These are phyloP conservation scores for Talaromyces funiculosus DNA, from an alignment of 2,329 filamentous ascomycete species.

Conservation along the genomic window DNA sequence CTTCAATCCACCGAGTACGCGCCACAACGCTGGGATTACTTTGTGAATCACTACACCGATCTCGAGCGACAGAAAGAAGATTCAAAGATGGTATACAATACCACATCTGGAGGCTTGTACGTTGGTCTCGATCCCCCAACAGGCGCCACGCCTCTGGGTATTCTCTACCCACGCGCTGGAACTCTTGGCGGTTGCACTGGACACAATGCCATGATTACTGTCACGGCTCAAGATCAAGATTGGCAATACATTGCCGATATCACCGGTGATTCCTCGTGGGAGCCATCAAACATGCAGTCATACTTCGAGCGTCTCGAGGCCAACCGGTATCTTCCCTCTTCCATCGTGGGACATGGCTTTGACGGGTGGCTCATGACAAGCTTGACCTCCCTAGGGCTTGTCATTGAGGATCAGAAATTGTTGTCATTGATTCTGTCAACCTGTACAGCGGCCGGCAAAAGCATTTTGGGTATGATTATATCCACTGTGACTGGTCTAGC, in stretches of 20 bases:
- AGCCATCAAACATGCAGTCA: slow-evolving; percentile 50
- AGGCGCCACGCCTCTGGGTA: slow-evolving; percentile 47
- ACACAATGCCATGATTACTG: slow-evolving; percentile 57
- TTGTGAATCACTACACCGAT: slow-evolving; percentile 57
- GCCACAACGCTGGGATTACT: slow-evolving; percentile 58
- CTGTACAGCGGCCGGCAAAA: slow-evolving; percentile 48
- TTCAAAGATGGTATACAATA: slow-evolving; percentile 55
- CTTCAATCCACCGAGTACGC: slow-evolving; percentile 52
- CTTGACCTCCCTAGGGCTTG: slow-evolving; percentile 47
- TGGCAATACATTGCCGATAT: slow-evolving; percentile 51
- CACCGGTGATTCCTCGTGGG: slow-evolving; percentile 57
- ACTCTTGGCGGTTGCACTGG: slow-evolving; percentile 53
- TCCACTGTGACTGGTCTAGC: slow-evolving; percentile 41
- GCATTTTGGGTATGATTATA: slow-evolving; percentile 33
- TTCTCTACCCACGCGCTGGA: slow-evolving; percentile 53
- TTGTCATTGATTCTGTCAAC: slow-evolving; percentile 49
- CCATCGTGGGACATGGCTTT: slow-evolving; percentile 49
- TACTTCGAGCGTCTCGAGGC: slow-evolving; percentile 52
- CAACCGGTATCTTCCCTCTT: slow-evolving; percentile 45
- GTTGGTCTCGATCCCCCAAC: slow-evolving; percentile 49
- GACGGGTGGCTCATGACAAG: slow-evolving; percentile 53
- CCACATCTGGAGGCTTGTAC: slow-evolving; percentile 48
- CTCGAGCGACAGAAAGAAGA: slow-evolving; percentile 50
- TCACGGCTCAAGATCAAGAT: slow-evolving; percentile 55
- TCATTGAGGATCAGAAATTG: slow-evolving; percentile 50